Evolutionary conservation across 495 filamentous ascomycete genomes (phyloP).

Genomic region (Chaetomidium leptoderma): DNA sequence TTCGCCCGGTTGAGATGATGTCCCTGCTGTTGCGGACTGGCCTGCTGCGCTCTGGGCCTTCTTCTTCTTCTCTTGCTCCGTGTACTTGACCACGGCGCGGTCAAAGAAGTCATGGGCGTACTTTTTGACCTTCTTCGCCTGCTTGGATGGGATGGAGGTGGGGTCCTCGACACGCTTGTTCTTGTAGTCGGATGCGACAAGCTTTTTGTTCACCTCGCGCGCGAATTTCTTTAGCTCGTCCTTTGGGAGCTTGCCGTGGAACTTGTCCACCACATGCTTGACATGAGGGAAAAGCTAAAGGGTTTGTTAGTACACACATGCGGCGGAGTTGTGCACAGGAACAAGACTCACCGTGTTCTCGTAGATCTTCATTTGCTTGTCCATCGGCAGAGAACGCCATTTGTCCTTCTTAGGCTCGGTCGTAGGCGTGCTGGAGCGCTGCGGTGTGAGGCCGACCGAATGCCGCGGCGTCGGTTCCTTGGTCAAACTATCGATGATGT

Average conservation of each 20-base stretch:
- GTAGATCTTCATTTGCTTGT: slow-evolving; percentile 90
- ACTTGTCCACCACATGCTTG: slow-evolving; percentile 80
- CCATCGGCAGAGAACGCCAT: slow-evolving; percentile 71
- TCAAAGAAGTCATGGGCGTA: slow-evolving; percentile 82
- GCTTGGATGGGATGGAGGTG: slow-evolving; percentile 64
- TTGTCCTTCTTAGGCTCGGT: slow-evolving; percentile 70
- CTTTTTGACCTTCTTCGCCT: slow-evolving; percentile 73
- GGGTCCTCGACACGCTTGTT: slow-evolving; percentile 77
- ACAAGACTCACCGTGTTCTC: slow-evolving; percentile 70
- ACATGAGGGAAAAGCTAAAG: slow-evolving; percentile 73
- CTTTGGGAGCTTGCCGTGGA: slow-evolving; percentile 74
- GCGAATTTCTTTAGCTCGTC: slow-evolving; percentile 84
- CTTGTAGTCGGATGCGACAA: slow-evolving; percentile 87
- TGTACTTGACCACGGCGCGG: slow-evolving; percentile 72
- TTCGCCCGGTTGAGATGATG: slow-evolving; percentile 20
- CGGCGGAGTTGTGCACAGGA: background rate
- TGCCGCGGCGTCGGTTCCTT: slow-evolving; percentile 51
- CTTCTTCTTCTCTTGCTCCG: slow-evolving; percentile 59
- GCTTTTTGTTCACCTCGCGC: slow-evolving; percentile 82
- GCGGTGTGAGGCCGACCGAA: slow-evolving; percentile 57
- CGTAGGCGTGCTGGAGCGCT: slow-evolving; percentile 55
- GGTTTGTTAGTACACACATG: slow-evolving; percentile 27
- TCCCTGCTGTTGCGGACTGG: background rate
- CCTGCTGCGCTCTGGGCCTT: slow-evolving; percentile 50
- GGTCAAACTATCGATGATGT: slow-evolving; percentile 81